A percentile compares a stretch with the other conserved stretches of the same genome.
Conservation (phyloP, 257 asterid genomes). For the Fraxinus pennsylvanica region DNA sequence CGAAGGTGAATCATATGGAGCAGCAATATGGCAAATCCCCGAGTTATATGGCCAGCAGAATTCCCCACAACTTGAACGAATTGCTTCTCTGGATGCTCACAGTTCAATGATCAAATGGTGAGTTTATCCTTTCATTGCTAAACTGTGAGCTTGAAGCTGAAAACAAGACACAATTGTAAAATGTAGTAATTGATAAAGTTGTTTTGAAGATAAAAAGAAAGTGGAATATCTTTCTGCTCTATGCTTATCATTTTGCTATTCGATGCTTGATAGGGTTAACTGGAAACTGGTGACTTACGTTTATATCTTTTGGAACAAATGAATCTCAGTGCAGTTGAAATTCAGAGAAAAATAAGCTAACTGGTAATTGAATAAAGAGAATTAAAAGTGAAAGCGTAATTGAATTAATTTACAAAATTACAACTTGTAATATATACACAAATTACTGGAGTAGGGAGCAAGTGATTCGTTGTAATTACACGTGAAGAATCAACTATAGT, state of each 20-base stretch:
- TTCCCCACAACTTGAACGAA: constrained; percentile 84
- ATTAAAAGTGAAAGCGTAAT: too few relatives aligned
- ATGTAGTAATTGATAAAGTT: neutral
- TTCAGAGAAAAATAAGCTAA: too few relatives aligned
- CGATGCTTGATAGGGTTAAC: neutral
- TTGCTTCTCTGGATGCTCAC: constrained; percentile 87
- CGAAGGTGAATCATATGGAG: constrained; percentile 84
- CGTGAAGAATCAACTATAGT: too few relatives aligned
- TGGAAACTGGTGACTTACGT: neutral
- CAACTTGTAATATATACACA: too few relatives aligned
- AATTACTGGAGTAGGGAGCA: too few relatives aligned
- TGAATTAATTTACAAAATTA: too few relatives aligned
- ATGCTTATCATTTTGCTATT: neutral
- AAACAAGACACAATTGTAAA: constrained; percentile 8
- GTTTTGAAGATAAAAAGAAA: neutral
- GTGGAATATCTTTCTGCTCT: neutral
- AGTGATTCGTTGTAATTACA: too few relatives aligned
- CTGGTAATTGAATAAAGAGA: too few relatives aligned
- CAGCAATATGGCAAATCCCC: constrained; percentile 95
- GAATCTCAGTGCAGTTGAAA: neutral
- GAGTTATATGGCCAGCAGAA: constrained; percentile 94
- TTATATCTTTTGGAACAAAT: constrained; percentile 6
- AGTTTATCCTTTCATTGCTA: constrained; percentile 13
- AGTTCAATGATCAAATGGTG: constrained; percentile 78
- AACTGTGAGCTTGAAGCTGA: constrained; percentile 15